Base-by-base conservation (phyloP, 805 yeast genomes). In the Suhomyces sp. region DNA sequence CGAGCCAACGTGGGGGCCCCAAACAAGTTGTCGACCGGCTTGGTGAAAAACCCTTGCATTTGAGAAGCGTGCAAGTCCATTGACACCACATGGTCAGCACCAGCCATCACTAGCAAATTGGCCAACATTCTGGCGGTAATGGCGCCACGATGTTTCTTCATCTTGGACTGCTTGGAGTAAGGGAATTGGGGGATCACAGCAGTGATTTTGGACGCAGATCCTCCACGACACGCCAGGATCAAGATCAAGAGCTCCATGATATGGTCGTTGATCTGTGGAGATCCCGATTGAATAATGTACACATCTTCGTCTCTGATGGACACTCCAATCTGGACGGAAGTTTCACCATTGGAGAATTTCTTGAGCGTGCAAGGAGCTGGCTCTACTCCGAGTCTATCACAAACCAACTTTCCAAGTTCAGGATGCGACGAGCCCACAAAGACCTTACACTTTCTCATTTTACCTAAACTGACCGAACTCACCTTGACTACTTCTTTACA, bases 101-200 rank as follows among this genome's bases (percentile, higher is more conserved):
- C 99, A 3, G 99, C 98, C 96, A 94, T 96, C 53, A 91, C 85
- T 57, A 94, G 77, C 65, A 94, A 75, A 63, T 94, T 94, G 55
- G 99, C 98, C 67, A 94, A 80, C 98, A 94, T 89, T 68, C 98
- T 83, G 13, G 99, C 99, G 4, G 99, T 93, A 64, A 94, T 94
- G 41, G 99, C 98, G 51, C 99, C 99, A 72, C 99, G 81, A 68
- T 94, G 98, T 71, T 91, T 94, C 76, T 94, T 94, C 99, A 94
- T 94, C 75, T 96, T 94, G 60, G 93, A 85, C 73, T 94, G 99
- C 71, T 93, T 88, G 27, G 97, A 90, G 75, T 94, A 94, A 33
- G 99, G 99, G 69, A 93, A 96, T 71, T 91, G 96, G 1, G 99
- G 99, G 50, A 94, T 86, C 31, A 94, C 99, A 8, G 97, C 97